Conservation (phyloP, 768 basidiomycete genomes). For the Leucocoprinus birnbaumii region DNA sequence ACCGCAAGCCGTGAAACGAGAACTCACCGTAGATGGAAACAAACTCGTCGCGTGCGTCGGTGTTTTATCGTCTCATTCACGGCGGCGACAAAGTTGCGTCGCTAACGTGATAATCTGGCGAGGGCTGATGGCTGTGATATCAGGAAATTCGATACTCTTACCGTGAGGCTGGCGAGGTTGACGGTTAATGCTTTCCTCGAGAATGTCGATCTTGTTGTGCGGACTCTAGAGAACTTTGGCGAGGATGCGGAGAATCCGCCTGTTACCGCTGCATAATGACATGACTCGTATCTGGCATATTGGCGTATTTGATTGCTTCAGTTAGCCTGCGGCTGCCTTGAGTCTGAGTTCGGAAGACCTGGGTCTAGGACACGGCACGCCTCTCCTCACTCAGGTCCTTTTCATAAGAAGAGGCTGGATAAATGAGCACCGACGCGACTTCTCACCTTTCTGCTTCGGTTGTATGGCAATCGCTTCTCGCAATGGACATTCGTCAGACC, state of each 20-base stretch:
- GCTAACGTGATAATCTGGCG: not conserved
- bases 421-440: too few relatives aligned
- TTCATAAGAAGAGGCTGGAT: too few relatives aligned
- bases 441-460: too few relatives aligned
- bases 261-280: not conserved
- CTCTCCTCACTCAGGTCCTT: too few relatives aligned
- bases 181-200: conserved; percentile 86
- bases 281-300: not conserved
- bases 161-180: conserved; percentile 81
- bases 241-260: conserved; percentile 48
- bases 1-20: conserved; percentile 72
- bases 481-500: too few relatives aligned
- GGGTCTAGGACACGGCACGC: too few relatives aligned
- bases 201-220: conserved; percentile 81
- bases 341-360: too few relatives aligned
- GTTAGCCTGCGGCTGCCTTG: conserved; percentile 18
- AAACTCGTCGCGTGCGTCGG: conserved; percentile 71
- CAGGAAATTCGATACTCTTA: conserved; percentile 75
- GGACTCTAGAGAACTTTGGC: conserved; percentile 80
- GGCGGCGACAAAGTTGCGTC: not conserved
- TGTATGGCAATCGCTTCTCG: too few relatives aligned
- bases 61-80: not conserved
- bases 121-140: not conserved
- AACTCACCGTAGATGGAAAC: conserved; percentile 62
- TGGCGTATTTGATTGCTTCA: conserved; percentile 3